Evolutionary conservation across 306 rosid species (phyloP).

Genomic region (Dalbergia oliveri): DNA sequence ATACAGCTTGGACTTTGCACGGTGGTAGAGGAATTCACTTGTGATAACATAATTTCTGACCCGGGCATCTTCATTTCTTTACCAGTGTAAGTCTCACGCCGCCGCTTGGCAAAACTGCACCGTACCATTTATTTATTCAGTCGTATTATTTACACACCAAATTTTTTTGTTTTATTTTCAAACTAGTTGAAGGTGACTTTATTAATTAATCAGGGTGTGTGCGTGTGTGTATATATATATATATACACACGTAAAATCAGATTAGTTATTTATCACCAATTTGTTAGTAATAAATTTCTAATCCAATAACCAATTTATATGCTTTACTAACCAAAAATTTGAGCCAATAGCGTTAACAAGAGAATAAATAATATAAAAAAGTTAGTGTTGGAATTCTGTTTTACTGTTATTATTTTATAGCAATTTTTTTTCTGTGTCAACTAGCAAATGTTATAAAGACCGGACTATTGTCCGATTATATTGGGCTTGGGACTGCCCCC

Average conservation of each 20-base stretch:
- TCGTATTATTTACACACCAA: not conserved
- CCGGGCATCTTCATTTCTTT: constrained; percentile 8
- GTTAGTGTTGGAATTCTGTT: not conserved
- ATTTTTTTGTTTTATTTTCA: no score
- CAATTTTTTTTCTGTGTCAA: no score
- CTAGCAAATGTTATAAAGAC: not conserved
- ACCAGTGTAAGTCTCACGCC: not conserved
- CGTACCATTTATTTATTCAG: not conserved
- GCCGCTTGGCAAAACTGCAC: not conserved
- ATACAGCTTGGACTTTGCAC: not conserved
- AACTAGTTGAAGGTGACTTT: no score
- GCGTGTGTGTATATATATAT: no score
- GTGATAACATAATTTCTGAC: not conserved
- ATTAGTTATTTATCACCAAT: not conserved
- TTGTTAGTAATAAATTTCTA: not conserved
- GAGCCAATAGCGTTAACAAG: not conserved
- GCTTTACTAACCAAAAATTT: no score
- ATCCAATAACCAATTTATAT: not conserved
- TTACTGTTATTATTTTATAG: no score
- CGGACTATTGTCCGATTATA: not conserved
- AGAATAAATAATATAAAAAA: not conserved
- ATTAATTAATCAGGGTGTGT: no score
- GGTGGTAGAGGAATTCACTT: not conserved
- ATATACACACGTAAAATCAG: no score
- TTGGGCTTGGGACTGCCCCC: no score